Conservation (phyloP, 1,284 basidiomycete genomes). For the Kalmanozyma brasiliensis region DNA sequence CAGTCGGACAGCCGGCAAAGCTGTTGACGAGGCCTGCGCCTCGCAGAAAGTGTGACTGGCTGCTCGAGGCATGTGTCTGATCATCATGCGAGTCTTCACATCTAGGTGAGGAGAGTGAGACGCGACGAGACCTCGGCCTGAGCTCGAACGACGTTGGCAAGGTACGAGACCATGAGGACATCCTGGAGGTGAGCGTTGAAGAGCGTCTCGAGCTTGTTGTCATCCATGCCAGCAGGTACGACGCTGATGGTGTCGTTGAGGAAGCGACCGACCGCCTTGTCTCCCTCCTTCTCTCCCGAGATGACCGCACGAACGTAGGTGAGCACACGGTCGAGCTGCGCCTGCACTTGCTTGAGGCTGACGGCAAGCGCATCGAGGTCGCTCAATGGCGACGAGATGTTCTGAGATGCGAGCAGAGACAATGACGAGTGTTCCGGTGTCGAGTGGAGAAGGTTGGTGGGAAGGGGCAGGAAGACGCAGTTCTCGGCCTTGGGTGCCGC, state of each 20-base stretch:
- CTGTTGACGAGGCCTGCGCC: neutral
- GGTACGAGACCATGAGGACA: slow-evolving; percentile 91
- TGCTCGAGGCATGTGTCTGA: too few species aligned
- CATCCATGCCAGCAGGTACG: slow-evolving; percentile 59
- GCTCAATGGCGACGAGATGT: slow-evolving; percentile 50
- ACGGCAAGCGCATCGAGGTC: slow-evolving; percentile 73
- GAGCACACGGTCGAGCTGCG: slow-evolving; percentile 86
- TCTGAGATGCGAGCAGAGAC: slow-evolving; percentile 79
- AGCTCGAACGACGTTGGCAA: slow-evolving; percentile 90
- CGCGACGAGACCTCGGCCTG: slow-evolving; percentile 93
- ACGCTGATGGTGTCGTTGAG: slow-evolving; percentile 80
- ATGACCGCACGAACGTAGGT: slow-evolving; percentile 86
- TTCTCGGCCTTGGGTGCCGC: slow-evolving; percentile 63
- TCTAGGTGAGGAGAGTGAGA: slow-evolving; percentile 77
- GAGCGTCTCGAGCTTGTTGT: slow-evolving; percentile 59
- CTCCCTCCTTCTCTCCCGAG: slow-evolving; percentile 80
- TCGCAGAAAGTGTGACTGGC: too few species aligned
- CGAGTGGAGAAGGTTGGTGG: slow-evolving; percentile 56
- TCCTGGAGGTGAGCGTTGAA: slow-evolving; percentile 74
- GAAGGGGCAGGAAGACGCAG: slow-evolving; percentile 65
- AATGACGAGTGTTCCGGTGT: slow-evolving; percentile 68
- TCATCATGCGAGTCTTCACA: too few species aligned
- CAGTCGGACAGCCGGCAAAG: neutral
- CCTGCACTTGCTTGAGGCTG: slow-evolving; percentile 77
- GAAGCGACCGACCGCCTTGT: slow-evolving; percentile 88